phyloP scores from a whole-genome alignment of 495 filamentous ascomycete genomes.

The Penicillium pulvis region DNA sequence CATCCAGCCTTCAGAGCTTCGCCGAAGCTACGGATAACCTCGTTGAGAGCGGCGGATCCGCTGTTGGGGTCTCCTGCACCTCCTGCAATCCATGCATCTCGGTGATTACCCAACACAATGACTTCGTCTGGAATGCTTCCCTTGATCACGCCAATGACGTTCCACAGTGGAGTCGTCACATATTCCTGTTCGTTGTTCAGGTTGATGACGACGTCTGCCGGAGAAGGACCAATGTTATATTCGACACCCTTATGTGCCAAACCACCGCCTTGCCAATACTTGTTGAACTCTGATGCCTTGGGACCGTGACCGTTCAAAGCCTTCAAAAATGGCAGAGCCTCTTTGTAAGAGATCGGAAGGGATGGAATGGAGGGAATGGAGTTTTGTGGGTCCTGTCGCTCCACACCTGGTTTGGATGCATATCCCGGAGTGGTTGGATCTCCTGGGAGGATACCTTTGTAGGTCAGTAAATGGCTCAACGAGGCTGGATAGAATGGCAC shows the following conservation, averaged over 20 bases:
- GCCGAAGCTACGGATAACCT: slow-evolving; percentile 82
- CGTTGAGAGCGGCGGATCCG: slow-evolving; percentile 86
- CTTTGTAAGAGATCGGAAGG: slow-evolving; percentile 84
- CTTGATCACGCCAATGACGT: slow-evolving; percentile 93
- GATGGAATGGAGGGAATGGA: slow-evolving; percentile 86
- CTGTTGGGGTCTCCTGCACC: slow-evolving; percentile 85
- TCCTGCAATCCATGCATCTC: slow-evolving; percentile 91
- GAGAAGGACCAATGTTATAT: slow-evolving; percentile 90
- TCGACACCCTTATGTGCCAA: slow-evolving; percentile 81
- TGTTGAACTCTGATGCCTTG: slow-evolving; percentile 73
- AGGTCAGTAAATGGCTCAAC: neutral
- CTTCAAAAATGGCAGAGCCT: slow-evolving; percentile 81
- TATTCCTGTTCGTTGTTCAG: slow-evolving; percentile 89
- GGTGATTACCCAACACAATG: slow-evolving; percentile 91
- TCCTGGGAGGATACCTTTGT: slow-evolving; percentile 58
- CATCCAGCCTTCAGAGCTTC: slow-evolving; percentile 74
- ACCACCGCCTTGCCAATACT: slow-evolving; percentile 71
- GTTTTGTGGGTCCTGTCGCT: slow-evolving; percentile 68
- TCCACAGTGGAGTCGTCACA: slow-evolving; percentile 86
- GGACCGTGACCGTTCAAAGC: slow-evolving; percentile 89
- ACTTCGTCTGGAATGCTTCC: slow-evolving; percentile 87
- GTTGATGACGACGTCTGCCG: slow-evolving; percentile 72
- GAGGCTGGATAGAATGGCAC: slow-evolving; percentile 8
- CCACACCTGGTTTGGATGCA: slow-evolving; percentile 85
- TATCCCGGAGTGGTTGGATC: slow-evolving; percentile 91